These are phyloP conservation scores for Quercus gilva DNA, from an alignment of 306 rosid genomes.

Conservation along the genomic window DNA sequence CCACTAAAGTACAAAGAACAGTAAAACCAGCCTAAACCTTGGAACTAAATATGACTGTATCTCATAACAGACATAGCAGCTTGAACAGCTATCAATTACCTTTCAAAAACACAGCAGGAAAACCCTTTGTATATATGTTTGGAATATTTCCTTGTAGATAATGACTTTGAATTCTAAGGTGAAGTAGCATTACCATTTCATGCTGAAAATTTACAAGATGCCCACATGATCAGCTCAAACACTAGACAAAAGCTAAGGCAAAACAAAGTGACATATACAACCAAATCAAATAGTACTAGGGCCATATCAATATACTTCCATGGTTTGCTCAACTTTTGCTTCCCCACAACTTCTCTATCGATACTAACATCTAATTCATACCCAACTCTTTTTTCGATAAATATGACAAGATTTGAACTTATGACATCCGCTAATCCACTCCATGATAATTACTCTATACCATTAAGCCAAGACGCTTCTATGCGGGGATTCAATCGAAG, in stretches of 20 bases:
- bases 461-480: no score
- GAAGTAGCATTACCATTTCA: background rate
- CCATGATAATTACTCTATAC: no score
- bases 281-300: background rate
- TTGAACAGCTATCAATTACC: no score
- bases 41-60: no score
- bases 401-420: no score
- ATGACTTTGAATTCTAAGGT: background rate
- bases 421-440: no score
- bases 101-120: no score
- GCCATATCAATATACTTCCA: background rate
- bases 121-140: no score
- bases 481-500: no score
- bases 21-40: no score
- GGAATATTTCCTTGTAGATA: background rate
- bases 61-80: no score
- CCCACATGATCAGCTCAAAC: background rate
- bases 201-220: background rate
- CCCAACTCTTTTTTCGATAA: background rate
- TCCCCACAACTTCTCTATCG: background rate
- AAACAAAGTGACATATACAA: background rate
- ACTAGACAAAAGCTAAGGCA: background rate
- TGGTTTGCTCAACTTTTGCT: background rate
- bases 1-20: no score
- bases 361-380: background rate